Evolutionary conservation across 202 grass and related monocot genomes (phyloP), one percentile per base, ranked within the genome.

Genomic region (Zizania palustris): DNA sequence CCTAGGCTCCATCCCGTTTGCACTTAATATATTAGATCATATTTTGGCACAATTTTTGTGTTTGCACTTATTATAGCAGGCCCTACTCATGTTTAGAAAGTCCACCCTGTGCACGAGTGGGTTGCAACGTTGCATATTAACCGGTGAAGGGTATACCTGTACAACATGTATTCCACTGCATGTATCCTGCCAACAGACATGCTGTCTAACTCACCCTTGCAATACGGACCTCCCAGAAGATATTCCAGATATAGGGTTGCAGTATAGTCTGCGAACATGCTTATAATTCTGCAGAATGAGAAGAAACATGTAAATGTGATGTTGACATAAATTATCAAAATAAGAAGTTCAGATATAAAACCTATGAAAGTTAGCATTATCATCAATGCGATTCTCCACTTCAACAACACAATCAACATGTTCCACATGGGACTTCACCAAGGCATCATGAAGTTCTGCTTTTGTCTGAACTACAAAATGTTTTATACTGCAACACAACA

Each of bases 281-380:
- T 90, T 67, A 97, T 76, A 67, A 71, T 71, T 67, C 94, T 97
- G 82, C 77, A 77, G 56, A 86, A 92, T 55, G 42, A 70, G 58
- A 13, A 65, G 4, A 80, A 83, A 80, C 12, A 18, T 71, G 40
- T 77, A 61, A 85, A 59, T 45, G 60, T 21, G 10, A 71, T 9
- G 39, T 44, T 74, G 60, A 69, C 22, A 55, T 72, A 3, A 85
- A 70, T 63, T 78, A 45, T 57, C 60, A 43, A 72, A 61, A 65
- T 3, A 62, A 57, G 60, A 74, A 57, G 43, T 75, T 80, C 35
- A 57, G 59, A 67, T 54, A 7, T 76, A 81, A 83, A 97, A 97
- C 94, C 94, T 81, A 69, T 97, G 94, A 80, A 93, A 97, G 63
- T 90, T 69, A 22, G 89, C 82, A 78, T 97, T 97, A 78, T 78